Evolutionary conservation across 1,139 yeast genomes (phyloP).

Genomic region (Protomyces gravidus): DNA sequence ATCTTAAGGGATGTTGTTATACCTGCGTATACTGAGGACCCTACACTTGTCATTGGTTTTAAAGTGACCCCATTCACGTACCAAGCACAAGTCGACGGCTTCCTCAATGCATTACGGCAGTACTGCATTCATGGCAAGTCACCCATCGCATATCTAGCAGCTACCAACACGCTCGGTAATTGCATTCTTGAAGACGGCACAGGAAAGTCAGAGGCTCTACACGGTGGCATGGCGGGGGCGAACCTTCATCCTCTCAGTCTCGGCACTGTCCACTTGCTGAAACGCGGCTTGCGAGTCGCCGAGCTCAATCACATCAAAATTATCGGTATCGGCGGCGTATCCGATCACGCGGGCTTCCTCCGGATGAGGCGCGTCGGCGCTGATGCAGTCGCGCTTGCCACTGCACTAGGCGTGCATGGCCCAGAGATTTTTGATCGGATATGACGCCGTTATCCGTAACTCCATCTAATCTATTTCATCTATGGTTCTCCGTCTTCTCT

Average conservation of each 20-base stretch:
- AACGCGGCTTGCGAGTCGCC: no score
- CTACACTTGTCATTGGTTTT: not conserved
- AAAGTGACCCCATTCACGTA: slow-evolving; percentile 1
- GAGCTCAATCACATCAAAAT: not conserved
- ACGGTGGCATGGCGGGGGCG: slow-evolving; percentile 1
- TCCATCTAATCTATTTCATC: not conserved
- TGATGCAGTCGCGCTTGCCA: not conserved
- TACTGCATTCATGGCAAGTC: not conserved
- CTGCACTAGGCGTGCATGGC: not conserved
- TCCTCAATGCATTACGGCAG: not conserved
- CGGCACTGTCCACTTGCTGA: no score
- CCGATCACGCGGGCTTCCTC: not conserved
- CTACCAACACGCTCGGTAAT: not conserved
- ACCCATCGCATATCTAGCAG: not conserved
- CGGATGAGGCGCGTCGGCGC: not conserved
- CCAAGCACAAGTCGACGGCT: not conserved
- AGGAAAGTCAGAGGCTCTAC: not conserved
- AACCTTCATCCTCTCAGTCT: not conserved
- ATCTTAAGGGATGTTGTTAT: not conserved
- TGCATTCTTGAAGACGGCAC: not conserved
- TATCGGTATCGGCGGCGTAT: not conserved
- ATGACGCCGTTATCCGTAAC: no score
- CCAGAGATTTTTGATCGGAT: not conserved
- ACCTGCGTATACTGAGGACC: not conserved
- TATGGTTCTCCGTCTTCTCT: not conserved